Evolutionary conservation across 306 rosid species (phyloP).

Genomic region (Cucumis hystrix): DNA sequence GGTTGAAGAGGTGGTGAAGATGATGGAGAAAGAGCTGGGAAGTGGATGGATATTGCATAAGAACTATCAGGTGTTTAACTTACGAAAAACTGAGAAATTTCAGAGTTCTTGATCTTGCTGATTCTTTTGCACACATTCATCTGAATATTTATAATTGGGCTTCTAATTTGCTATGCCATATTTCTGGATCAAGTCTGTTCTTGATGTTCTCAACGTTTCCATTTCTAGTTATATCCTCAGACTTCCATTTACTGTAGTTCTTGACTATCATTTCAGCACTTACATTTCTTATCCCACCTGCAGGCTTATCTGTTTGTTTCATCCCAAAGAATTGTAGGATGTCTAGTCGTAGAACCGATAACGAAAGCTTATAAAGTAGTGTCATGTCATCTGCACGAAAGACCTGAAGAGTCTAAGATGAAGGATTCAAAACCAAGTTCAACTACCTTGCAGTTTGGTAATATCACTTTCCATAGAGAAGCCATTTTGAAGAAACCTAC

Average conservation of each 20-base stretch:
- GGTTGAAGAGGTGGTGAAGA: constrained; percentile 53
- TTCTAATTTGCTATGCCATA: background rate
- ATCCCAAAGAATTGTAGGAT: constrained; percentile 42
- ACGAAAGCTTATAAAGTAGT: constrained; percentile 49
- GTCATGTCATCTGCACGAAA: constrained; percentile 23
- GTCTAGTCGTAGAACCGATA: constrained; percentile 60
- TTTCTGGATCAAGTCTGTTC: background rate
- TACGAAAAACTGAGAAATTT: background rate
- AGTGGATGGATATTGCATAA: constrained; percentile 55
- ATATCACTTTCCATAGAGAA: constrained; percentile 56
- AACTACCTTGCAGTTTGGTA: constrained; percentile 50
- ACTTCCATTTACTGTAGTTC: background rate
- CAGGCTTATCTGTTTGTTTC: constrained; percentile 65
- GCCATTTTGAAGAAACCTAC: constrained; percentile 20
- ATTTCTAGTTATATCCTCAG: background rate
- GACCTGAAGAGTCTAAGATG: constrained; percentile 2
- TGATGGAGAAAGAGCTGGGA: constrained; percentile 78
- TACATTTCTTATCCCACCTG: background rate
- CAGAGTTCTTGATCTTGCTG: background rate
- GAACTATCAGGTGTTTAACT: constrained; percentile 42
- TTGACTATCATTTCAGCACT: background rate
- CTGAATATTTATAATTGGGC: background rate
- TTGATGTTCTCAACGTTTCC: background rate
- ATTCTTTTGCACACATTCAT: background rate
- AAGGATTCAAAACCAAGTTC: constrained; percentile 18